phyloP scores from a whole-genome alignment of 805 yeast species.

The Candida insectorum region DNA sequence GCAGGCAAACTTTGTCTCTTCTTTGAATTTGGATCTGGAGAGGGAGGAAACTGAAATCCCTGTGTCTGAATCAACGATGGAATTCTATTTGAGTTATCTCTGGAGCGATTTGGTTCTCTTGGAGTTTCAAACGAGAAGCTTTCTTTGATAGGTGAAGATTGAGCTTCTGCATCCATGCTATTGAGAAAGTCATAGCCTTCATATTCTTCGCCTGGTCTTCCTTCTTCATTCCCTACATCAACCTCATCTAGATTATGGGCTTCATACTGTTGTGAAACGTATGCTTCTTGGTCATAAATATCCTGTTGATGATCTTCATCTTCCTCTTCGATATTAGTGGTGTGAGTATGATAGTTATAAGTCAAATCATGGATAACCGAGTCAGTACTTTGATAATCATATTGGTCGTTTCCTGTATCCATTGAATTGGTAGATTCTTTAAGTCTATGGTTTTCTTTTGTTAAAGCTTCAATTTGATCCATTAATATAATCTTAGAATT shows the following conservation, averaged over 20 bases:
- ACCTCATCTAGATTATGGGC: slow-evolving; percentile 9
- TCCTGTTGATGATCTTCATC: slow-evolving; percentile 11
- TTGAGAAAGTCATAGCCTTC: slow-evolving; percentile 3
- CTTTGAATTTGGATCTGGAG: slow-evolving; percentile 29
- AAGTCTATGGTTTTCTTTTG: slow-evolving; percentile 26
- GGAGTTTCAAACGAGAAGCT: slow-evolving; percentile 13
- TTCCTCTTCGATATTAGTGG: slow-evolving; percentile 20
- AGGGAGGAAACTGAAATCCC: slow-evolving; percentile 25
- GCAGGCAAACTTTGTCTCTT: slow-evolving; percentile 34
- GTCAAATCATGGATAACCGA: slow-evolving; percentile 10
- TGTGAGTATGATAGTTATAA: slow-evolving; percentile 16
- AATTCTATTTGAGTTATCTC: slow-evolving; percentile 3
- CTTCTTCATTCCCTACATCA: background rate
- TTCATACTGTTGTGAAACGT: background rate
- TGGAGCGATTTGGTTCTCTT: slow-evolving; percentile 1
- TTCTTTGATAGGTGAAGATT: slow-evolving; percentile 18
- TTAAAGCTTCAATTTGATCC: slow-evolving; percentile 51
- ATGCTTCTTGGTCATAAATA: slow-evolving; percentile 7
- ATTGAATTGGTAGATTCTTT: slow-evolving; percentile 2
- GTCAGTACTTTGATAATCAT: slow-evolving; percentile 3
- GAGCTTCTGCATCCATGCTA: slow-evolving; percentile 11
- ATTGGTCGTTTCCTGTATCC: slow-evolving; percentile 3
- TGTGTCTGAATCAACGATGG: slow-evolving; percentile 13
- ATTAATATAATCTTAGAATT: slow-evolving; percentile 50
- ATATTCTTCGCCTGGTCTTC: too few relatives aligned